Conservation (phyloP, 208 protist genomes). For the Wallacemonas sp. region DNA sequence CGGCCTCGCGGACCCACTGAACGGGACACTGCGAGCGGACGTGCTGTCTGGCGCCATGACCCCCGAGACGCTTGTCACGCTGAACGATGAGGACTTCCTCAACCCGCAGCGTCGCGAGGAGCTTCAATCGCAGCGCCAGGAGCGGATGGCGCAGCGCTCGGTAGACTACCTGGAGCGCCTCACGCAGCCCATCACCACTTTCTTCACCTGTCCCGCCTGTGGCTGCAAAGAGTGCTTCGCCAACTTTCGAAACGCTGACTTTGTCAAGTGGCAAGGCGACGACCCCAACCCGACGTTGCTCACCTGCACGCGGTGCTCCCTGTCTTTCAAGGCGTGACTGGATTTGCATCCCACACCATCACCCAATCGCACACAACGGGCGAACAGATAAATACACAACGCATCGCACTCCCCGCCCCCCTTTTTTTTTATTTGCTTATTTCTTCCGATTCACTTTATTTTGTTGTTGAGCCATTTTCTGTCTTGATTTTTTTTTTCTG, state of each 20-base stretch:
- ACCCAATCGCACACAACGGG: too few species aligned
- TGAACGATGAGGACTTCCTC: constrained; percentile 48
- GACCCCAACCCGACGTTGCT: constrained; percentile 61
- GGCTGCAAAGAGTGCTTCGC: constrained; percentile 49
- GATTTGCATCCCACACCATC: too few species aligned
- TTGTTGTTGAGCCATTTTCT: too few species aligned
- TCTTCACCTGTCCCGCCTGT: constrained; percentile 61
- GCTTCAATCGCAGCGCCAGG: constrained; percentile 32
- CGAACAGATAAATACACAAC: too few species aligned
- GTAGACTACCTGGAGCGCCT: constrained; percentile 46
- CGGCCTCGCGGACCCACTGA: constrained; percentile 56
- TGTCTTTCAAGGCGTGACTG: constrained; percentile 37
- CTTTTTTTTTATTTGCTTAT: too few species aligned
- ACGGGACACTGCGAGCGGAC: constrained; percentile 33
- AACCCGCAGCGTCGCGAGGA: constrained; percentile 35
- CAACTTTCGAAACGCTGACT: constrained; percentile 54
- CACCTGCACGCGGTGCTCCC: constrained; percentile 45
- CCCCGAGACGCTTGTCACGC: constrained; percentile 26
- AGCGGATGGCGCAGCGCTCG: constrained; percentile 50
- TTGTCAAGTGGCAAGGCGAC: constrained; percentile 75
- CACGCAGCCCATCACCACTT: constrained; percentile 35
- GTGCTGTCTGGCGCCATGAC: constrained; percentile 33
- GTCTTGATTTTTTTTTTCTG: too few species aligned
- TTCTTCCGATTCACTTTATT: too few species aligned
- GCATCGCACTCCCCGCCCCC: too few species aligned